Percentiles rank a stretch among this genome's conserved stretches.
phyloP scores from a whole-genome alignment of 495 filamentous ascomycete species.

The Lasiosphaeria ovina region DNA sequence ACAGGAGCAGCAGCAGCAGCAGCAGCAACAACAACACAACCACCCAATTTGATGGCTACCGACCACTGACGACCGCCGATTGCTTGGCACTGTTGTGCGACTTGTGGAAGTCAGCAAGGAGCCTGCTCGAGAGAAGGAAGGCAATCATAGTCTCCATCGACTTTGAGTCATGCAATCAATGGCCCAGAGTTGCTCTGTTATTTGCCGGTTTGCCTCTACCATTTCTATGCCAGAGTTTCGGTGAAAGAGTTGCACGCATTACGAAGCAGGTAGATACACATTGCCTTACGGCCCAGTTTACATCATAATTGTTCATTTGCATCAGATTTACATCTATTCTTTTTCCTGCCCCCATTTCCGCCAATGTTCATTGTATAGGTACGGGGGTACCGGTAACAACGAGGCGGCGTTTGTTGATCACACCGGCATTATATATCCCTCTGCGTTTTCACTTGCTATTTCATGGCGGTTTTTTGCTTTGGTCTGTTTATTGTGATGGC shows the following conservation, averaged over 20 bases:
- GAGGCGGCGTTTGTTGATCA: no score
- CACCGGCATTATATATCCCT: no score
- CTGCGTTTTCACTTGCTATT: no score
- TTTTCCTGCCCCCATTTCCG: background rate
- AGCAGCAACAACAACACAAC: background rate
- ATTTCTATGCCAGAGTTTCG: background rate
- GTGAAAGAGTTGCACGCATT: background rate
- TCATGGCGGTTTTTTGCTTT: no score
- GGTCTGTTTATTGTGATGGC: no score
- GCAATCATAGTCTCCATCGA: background rate
- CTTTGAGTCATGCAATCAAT: no score
- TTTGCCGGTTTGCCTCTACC: background rate
- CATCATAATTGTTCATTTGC: constrained; percentile 1
- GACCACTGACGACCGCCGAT: background rate
- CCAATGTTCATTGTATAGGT: background rate
- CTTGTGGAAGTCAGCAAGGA: background rate
- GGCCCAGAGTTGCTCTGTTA: background rate
- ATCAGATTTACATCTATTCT: background rate
- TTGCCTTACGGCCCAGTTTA: constrained; percentile 2
- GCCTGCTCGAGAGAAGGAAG: background rate
- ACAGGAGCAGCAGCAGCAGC: no score
- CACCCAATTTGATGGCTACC: background rate
- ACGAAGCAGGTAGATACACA: background rate
- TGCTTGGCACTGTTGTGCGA: background rate
- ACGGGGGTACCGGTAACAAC: no score